Conservation (phyloP, 73 alveolate genomes). For the Paramecium sexaurelia region DNA sequence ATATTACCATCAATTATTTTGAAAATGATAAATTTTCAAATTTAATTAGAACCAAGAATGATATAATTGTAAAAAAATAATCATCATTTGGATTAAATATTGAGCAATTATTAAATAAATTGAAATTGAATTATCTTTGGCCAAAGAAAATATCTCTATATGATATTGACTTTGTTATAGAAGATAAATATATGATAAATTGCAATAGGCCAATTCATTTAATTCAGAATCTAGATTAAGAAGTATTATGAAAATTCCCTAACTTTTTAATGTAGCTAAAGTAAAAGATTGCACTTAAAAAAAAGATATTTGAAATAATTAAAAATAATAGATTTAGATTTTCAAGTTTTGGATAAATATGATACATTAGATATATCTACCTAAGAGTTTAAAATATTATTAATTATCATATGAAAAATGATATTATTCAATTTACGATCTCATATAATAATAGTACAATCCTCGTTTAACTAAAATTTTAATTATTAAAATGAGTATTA, state of each 20-base stretch:
- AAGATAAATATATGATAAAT: neutral
- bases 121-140: neutral
- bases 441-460: neutral
- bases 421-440: neutral
- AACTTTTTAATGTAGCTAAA: neutral
- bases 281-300: neutral
- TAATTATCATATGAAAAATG: neutral
- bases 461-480: neutral
- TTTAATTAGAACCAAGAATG: neutral
- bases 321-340: constrained; percentile 14
- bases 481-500: neutral
- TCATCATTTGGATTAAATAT: neutral
- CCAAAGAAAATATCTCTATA: neutral
- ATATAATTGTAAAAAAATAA: neutral
- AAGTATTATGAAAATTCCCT: neutral
- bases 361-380: neutral
- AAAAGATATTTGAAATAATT: constrained; percentile 2
- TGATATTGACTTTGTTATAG: neutral
- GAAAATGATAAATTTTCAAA: neutral
- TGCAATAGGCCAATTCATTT: neutral
- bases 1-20: neutral
- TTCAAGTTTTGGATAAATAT: neutral
- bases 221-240: neutral
- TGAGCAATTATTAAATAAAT: neutral
- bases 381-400: neutral